A percentile compares a stretch with the other conserved stretches of the same genome.
These are phyloP conservation scores for Eucalyptus polyanthemos DNA, from an alignment of 345 rosid species.

Conservation along the genomic window DNA sequence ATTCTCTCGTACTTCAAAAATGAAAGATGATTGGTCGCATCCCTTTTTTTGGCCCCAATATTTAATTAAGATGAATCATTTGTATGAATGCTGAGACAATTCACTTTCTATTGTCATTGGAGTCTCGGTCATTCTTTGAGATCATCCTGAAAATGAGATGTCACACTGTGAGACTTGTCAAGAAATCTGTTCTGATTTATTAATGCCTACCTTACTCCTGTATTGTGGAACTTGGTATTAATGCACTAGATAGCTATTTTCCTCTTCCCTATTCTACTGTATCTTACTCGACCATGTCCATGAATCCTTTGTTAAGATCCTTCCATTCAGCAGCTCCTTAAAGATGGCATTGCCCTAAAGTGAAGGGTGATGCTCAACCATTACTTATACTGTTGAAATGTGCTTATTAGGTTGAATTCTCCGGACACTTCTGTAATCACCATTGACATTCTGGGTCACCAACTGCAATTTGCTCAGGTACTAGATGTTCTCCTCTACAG, in stretches of 20 bases:
- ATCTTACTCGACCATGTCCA: background rate
- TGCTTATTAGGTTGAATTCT: constrained; percentile 52
- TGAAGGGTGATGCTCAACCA: background rate
- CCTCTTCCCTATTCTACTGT: background rate
- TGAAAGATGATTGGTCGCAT: background rate
- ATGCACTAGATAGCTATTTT: background rate
- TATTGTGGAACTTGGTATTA: background rate
- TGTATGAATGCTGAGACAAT: background rate
- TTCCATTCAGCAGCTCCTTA: background rate
- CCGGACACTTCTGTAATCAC: constrained; percentile 57
- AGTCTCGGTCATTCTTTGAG: background rate
- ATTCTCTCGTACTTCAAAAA: background rate
- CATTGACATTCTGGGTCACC: constrained; percentile 67
- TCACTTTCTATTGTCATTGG: background rate
- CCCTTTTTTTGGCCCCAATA: background rate
- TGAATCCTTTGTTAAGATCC: background rate
- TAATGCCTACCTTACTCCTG: background rate
- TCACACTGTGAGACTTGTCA: background rate
- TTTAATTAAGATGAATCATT: background rate
- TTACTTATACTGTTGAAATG: background rate
- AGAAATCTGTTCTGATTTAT: background rate
- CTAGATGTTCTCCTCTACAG: background rate
- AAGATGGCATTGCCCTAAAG: background rate
- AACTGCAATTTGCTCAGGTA: constrained; percentile 74
- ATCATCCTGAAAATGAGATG: background rate